Conservation (phyloP, 2,329 filamentous ascomycete species). For the Tricladium varicosporioides region DNA sequence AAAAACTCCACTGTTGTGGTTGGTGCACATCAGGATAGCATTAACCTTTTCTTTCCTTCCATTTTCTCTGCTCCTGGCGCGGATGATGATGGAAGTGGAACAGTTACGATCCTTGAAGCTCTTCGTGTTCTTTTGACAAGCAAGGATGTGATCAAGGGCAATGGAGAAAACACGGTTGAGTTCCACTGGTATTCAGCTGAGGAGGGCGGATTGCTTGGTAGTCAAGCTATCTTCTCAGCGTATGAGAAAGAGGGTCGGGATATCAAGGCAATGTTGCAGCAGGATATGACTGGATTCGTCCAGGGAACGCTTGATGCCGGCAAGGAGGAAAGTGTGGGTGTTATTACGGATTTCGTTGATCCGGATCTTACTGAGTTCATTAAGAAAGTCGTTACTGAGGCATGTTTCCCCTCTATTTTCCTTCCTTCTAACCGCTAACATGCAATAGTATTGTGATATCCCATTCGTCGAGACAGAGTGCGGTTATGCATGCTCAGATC, state of each 20-base stretch:
- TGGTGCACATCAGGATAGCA: slow-evolving; percentile 91
- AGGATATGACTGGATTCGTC: slow-evolving; percentile 94
- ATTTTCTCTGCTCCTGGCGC: slow-evolving; percentile 84
- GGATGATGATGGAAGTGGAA: slow-evolving; percentile 93
- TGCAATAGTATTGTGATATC: slow-evolving; percentile 76
- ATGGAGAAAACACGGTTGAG: slow-evolving; percentile 82
- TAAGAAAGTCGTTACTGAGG: slow-evolving; percentile 77
- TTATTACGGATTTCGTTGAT: slow-evolving; percentile 92
- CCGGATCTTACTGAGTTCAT: slow-evolving; percentile 81
- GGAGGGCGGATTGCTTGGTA: slow-evolving; percentile 82
- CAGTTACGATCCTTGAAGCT: slow-evolving; percentile 91
- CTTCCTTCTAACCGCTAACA: slow-evolving; percentile 4
- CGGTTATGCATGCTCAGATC: slow-evolving; percentile 79
- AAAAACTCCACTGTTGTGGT: slow-evolving; percentile 83
- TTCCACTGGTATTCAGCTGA: slow-evolving; percentile 97
- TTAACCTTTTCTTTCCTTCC: slow-evolving; percentile 86
- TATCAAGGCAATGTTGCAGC: slow-evolving; percentile 95
- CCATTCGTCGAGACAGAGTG: slow-evolving; percentile 86
- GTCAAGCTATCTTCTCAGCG: slow-evolving; percentile 80
- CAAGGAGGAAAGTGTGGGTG: slow-evolving; percentile 79
- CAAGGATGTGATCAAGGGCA: slow-evolving; percentile 66
- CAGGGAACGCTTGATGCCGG: slow-evolving; percentile 81
- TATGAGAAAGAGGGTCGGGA: slow-evolving; percentile 73
- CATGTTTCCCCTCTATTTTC: slow-evolving; percentile 31
- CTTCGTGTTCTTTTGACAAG: slow-evolving; percentile 76